Percentiles rank a stretch among this genome's conserved stretches.
phyloP scores from a whole-genome alignment of 2,329 filamentous ascomycete species.

The Fusarium anthophilum region DNA sequence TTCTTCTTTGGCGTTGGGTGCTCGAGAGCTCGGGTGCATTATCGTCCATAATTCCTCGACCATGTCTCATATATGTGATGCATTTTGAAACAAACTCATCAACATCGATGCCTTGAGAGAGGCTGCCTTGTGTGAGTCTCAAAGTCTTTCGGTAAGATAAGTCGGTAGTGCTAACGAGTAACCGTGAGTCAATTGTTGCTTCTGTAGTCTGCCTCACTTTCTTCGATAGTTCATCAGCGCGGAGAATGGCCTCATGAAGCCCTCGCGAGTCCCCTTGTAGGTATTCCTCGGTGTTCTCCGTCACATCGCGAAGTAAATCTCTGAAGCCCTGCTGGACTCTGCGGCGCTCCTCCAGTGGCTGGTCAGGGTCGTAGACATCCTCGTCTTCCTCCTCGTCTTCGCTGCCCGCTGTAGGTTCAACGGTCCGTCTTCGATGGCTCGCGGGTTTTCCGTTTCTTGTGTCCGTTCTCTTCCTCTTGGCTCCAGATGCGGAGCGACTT shows the following conservation, averaged over 20 bases:
- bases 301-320: conserved; percentile 66
- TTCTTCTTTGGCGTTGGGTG: conserved; percentile 58
- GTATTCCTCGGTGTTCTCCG: conserved; percentile 79
- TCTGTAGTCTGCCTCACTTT: conserved; percentile 88
- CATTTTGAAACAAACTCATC: conserved; percentile 94
- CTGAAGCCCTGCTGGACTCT: conserved; percentile 75
- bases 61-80: conserved; percentile 84
- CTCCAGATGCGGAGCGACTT: conserved; percentile 34
- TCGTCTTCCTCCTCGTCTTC: conserved; percentile 26
- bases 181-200: conserved; percentile 88
- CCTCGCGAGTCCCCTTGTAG: conserved; percentile 72
- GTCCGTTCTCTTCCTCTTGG: conserved; percentile 48
- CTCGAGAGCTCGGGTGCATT: conserved; percentile 60
- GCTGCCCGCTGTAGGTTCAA: conserved; percentile 34
- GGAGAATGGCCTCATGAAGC: conserved; percentile 71
- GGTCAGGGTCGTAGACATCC: conserved; percentile 81
- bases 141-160: conserved; percentile 81
- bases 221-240: conserved; percentile 71
- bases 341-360: conserved; percentile 78
- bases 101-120: conserved; percentile 80
- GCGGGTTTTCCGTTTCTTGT: conserved; percentile 36
- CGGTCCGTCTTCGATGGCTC: conserved; percentile 39
- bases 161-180: conserved; percentile 83
- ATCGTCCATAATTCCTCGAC: conserved; percentile 63
- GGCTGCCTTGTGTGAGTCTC: conserved; percentile 76